A percentile compares a stretch with the other conserved stretches of the same genome.
These are phyloP conservation scores for Pholiota microspora DNA, from an alignment of 768 basidiomycete genomes.

Conservation along the genomic window DNA sequence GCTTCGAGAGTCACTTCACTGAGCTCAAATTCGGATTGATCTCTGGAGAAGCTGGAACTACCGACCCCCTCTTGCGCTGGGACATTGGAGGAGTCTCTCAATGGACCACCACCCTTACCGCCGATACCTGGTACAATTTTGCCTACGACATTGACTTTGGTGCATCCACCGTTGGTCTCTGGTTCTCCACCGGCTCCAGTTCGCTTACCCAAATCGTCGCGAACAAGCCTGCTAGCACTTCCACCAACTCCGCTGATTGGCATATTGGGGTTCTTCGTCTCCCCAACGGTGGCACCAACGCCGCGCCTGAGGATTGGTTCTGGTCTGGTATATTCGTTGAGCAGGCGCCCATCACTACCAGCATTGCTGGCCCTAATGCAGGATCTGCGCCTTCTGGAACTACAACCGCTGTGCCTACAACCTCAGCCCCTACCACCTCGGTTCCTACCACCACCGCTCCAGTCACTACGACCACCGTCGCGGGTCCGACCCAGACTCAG, in stretches of 20 bases:
- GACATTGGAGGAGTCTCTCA: slow-evolving; percentile 20
- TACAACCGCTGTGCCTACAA: background rate
- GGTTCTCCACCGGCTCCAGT: slow-evolving; percentile 17
- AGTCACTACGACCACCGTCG: slow-evolving; percentile 11
- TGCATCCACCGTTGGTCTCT: slow-evolving; percentile 17
- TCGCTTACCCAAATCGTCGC: slow-evolving; percentile 16
- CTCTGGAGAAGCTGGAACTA: slow-evolving; percentile 16
- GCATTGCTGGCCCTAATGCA: slow-evolving; percentile 17
- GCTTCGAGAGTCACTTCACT: slow-evolving; percentile 21
- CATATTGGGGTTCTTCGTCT: slow-evolving; percentile 21
- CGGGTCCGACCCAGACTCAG: slow-evolving; percentile 19
- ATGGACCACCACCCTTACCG: slow-evolving; percentile 17
- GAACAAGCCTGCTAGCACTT: slow-evolving; percentile 16
- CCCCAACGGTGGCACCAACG: slow-evolving; percentile 19
- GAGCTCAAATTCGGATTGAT: slow-evolving; percentile 20
- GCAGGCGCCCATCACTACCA: slow-evolving; percentile 18
- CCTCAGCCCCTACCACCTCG: background rate
- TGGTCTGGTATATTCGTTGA: slow-evolving; percentile 20
- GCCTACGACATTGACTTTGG: slow-evolving; percentile 21
- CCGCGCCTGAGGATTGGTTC: slow-evolving; percentile 20
- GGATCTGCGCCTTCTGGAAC: slow-evolving; percentile 14
- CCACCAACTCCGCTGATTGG: slow-evolving; percentile 20
- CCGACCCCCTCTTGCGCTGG: slow-evolving; percentile 18
- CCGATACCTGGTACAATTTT: slow-evolving; percentile 23
- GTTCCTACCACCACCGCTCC: slow-evolving; percentile 4